Base-by-base conservation (phyloP, 1,284 basidiomycete species). In the Irpex sp. region DNA sequence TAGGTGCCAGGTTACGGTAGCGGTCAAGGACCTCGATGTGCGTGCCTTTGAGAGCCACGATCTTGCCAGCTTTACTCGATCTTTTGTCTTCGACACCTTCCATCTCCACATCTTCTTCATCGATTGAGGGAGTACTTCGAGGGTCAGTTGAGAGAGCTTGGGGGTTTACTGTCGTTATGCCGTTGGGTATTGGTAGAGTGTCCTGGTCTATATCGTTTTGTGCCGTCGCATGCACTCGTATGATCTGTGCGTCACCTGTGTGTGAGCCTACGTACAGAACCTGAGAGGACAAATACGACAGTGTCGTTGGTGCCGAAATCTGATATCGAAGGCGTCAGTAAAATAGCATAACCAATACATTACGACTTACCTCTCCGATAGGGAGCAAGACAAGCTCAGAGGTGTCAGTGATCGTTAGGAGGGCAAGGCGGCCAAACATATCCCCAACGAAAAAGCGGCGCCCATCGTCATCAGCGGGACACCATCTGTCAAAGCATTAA, bases 1-100 rank as follows among this genome's bases (percentile, higher is more conserved):
- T 91, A 0, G 97, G 97, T 0, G 93, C 95, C 58, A 98, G 81
- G 69, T 95, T 96, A 69, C 86, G 85, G 76, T 85, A 92, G 5
- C 77, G 80, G 57, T 92, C 84, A 19, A 91, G 68, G 7, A 90
- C 80, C 15, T 83, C 78, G 1, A 93, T 65, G 68, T 79, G 84
- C 8, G 75, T 82, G 26, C 81, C 87, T 51, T 75, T 77, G 37
- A 76, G 82, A 63, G 74, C 77, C 21, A 90, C 71, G 17, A 91
- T 75, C 50, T 73, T 71, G n/a, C 87, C 84, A 53, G 71, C 73
- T 15, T 65, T 67, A 3, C 64, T 66, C 17, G 68, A 65, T 9
- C 61, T 60, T 11, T 66, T 68, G 13, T 68, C 67, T 8, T 49
- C 37, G 8, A 57, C 59, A 55, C 68, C 67, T 46, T 53, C 35